Percentiles rank a stretch among this genome's conserved stretches.
Evolutionary conservation across 1,284 basidiomycete species (phyloP).

Genomic region (Pholiota adiposa): DNA sequence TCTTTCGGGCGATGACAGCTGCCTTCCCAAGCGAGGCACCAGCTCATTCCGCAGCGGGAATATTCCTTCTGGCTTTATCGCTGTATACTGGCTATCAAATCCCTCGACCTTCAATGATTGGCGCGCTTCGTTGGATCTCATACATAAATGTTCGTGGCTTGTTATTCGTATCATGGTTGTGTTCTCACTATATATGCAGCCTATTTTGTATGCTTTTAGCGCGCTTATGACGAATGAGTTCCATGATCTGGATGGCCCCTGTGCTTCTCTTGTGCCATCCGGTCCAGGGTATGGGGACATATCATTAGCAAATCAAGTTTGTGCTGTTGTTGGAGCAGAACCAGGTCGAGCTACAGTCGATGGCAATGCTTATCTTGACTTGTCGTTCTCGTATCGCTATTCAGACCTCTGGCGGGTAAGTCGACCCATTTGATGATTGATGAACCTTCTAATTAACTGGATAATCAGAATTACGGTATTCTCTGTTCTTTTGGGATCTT

Average conservation of each 20-base stretch:
- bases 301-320: conserved; percentile 59
- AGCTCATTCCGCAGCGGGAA: conserved; percentile 64
- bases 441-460: neutral
- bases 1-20: conserved; percentile 64
- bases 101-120: conserved; percentile 59
- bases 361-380: conserved; percentile 56
- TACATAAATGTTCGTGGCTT: conserved; percentile 56
- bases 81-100: conserved; percentile 43
- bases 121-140: conserved; percentile 66
- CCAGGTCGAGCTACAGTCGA: conserved; percentile 50
- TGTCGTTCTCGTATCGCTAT: conserved; percentile 67
- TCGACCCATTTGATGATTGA: conserved; percentile 15
- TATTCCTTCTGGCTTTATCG: conserved; percentile 42
- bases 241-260: conserved; percentile 47
- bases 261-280: conserved; percentile 48
- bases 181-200: conserved; percentile 27
- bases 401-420: conserved; percentile 71
- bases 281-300: conserved; percentile 57
- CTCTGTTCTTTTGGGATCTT: conserved; percentile 51
- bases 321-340: conserved; percentile 61
- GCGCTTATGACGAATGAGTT: conserved; percentile 60
- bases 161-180: too few species aligned
- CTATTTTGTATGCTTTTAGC: conserved; percentile 51
- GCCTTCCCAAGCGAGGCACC: conserved; percentile 54
- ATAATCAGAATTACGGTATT: conserved; percentile 52